A percentile compares a stretch with the other conserved stretches of the same genome.
phyloP scores from a whole-genome alignment of 352 stramenopile genomes.

The Pythium folliculosum region DNA sequence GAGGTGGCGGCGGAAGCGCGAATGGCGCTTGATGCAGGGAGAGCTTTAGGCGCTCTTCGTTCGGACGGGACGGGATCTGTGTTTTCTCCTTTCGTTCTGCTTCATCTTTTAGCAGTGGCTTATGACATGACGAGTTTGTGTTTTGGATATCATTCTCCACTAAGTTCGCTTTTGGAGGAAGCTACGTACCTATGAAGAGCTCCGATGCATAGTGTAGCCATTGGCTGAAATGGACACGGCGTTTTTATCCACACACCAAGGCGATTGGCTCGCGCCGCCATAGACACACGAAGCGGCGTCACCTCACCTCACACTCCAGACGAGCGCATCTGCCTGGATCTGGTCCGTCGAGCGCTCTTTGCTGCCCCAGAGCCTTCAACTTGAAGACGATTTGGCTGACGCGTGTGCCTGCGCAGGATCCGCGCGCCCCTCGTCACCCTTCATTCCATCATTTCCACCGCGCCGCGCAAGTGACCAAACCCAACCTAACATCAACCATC shows the following conservation, averaged over 20 bases:
- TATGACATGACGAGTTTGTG: not conserved
- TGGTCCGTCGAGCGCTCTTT: not conserved
- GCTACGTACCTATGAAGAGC: not conserved
- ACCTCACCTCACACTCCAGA: too few relatives aligned
- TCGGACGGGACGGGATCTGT: slow-evolving; percentile 6
- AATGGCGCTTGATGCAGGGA: not conserved
- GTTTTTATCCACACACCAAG: not conserved
- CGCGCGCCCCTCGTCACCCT: too few relatives aligned
- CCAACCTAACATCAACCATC: not conserved
- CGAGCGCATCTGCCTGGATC: not conserved
- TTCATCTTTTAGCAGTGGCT: not conserved
- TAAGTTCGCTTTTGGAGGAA: not conserved
- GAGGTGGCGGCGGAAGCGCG: not conserved
- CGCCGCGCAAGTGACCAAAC: slow-evolving; percentile 1
- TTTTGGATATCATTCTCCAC: not conserved
- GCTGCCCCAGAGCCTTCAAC: not conserved
- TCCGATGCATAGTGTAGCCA: not conserved
- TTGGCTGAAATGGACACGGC: not conserved
- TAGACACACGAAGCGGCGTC: not conserved
- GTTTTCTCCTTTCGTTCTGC: slow-evolving; percentile 2
- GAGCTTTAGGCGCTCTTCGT: too few relatives aligned
- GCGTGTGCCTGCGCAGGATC: not conserved
- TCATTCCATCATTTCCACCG: slow-evolving; percentile 8
- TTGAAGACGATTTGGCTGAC: not conserved
- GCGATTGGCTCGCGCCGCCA: not conserved